These are phyloP conservation scores for Hordeum pubiflorum DNA, from an alignment of 202 grass and related monocot genomes.

Conservation along the genomic window DNA sequence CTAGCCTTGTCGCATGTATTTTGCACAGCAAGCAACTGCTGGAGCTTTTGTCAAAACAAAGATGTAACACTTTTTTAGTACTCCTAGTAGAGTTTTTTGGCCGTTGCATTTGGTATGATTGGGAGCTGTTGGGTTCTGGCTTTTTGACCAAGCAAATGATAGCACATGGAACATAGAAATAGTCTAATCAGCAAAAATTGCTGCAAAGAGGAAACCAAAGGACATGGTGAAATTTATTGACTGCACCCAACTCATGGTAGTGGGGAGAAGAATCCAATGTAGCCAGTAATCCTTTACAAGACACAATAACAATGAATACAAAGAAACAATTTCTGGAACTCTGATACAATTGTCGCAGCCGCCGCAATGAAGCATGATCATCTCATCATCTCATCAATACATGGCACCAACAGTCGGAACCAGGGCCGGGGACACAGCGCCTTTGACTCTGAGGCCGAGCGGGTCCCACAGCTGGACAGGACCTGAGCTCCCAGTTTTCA, in stretches of 20 bases:
- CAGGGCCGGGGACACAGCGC: conserved; percentile 25
- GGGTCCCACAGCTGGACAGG: conserved; percentile 50
- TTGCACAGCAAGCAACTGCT: not conserved
- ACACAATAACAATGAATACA: conserved; percentile 34
- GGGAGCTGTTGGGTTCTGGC: not conserved
- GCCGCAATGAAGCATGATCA: not conserved
- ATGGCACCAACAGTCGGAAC: conserved; percentile 35
- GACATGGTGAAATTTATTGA: conserved; percentile 18
- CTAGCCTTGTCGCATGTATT: not conserved
- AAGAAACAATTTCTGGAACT: not conserved
- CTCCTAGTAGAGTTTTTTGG: not conserved
- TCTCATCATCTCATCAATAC: conserved; percentile 31
- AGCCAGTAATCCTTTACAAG: conserved; percentile 17
- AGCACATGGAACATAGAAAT: not conserved
- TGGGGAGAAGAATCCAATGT: conserved; percentile 14
- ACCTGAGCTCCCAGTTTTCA: conserved; percentile 31
- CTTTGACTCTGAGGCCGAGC: conserved; percentile 34
- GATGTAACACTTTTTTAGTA: not conserved
- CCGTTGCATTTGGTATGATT: not conserved
- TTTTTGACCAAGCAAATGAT: not conserved
- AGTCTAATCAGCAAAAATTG: not conserved
- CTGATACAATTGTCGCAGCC: not conserved
- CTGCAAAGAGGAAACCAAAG: not conserved
- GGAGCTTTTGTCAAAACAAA: conserved; percentile 22
- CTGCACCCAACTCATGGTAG: not conserved